Percentiles rank a stretch among this genome's conserved stretches.
Evolutionary conservation across 2,329 filamentous ascomycete species (phyloP).

Genomic region (Tolypocladium nubicola): DNA sequence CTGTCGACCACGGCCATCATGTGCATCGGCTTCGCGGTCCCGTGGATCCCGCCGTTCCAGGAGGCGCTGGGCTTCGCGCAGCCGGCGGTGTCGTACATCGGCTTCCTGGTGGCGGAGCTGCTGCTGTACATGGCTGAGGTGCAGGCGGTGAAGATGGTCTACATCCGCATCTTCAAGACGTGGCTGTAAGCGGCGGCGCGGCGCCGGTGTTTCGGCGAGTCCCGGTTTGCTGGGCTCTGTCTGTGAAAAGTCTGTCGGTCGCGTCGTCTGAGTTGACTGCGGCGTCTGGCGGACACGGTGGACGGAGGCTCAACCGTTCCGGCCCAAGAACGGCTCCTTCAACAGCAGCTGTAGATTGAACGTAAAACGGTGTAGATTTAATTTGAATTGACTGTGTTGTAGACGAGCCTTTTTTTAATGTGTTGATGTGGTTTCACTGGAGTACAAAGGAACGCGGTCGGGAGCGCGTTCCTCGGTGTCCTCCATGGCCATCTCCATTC

Average conservation of each 20-base stretch:
- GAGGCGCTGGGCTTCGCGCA: constrained; percentile 9
- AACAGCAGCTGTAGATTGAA: not conserved
- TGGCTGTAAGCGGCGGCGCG: constrained; percentile 9
- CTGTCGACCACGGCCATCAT: constrained; percentile 14
- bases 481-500: no score
- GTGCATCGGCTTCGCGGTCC: constrained; percentile 13
- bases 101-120: constrained; percentile 13
- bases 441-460: not conserved
- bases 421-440: not conserved
- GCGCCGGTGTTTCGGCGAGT: not conserved
- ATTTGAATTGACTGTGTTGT: not conserved
- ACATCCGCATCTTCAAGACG: constrained; percentile 12
- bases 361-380: not conserved
- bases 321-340: not conserved
- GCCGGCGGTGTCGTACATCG: constrained; percentile 10
- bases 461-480: not conserved
- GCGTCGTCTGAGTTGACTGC: not conserved
- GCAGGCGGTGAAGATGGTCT: constrained; percentile 16
- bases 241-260: not conserved
- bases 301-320: not conserved
- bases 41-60: constrained; percentile 14
- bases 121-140: constrained; percentile 14
- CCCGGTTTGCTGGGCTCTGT: not conserved
- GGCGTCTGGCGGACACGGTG: not conserved
- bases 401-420: not conserved